These are phyloP conservation scores for Hypholoma sublateritium DNA, from an alignment of 768 basidiomycete species.

Conservation along the genomic window DNA sequence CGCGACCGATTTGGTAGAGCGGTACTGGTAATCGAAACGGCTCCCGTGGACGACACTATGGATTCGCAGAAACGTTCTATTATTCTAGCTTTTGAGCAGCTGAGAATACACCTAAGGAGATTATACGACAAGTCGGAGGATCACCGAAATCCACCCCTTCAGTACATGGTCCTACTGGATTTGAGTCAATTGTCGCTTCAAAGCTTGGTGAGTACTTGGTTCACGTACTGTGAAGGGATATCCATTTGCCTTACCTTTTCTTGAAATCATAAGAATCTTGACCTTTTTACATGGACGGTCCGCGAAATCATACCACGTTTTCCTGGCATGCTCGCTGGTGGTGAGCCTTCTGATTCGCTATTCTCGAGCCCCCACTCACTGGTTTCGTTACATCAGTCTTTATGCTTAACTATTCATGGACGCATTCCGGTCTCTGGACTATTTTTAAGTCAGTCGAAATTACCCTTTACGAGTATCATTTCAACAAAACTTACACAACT, in stretches of 20 bases:
- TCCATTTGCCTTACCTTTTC: conserved; percentile 1
- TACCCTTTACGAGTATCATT: conserved; percentile 7
- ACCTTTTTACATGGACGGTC: conserved; percentile 63
- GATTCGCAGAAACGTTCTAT: conserved; percentile 41
- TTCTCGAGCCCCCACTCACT: neutral
- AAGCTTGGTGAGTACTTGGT: conserved; percentile 45
- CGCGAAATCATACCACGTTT: conserved; percentile 68
- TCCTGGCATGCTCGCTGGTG: conserved; percentile 76
- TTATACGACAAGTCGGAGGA: conserved; percentile 38
- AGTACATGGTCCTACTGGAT: conserved; percentile 71
- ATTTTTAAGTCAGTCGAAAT: conserved; percentile 53
- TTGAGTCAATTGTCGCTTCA: conserved; percentile 55
- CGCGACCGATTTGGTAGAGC: conserved; percentile 68
- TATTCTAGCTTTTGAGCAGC: conserved; percentile 52
- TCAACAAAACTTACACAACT: conserved; percentile 1
- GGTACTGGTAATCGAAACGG: conserved; percentile 53
- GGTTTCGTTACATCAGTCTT: conserved; percentile 45
- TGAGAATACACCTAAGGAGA: conserved; percentile 54
- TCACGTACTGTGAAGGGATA: conserved; percentile 2
- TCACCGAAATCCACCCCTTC: conserved; percentile 45
- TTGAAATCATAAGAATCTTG: conserved; percentile 44
- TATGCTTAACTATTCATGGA: conserved; percentile 74
- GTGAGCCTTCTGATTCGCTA: conserved; percentile 32
- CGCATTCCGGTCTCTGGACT: conserved; percentile 67
- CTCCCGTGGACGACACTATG: conserved; percentile 36